Percentiles rank a stretch among this genome's conserved stretches.
Evolutionary conservation across 768 basidiomycete genomes (phyloP).

Genomic region (Amanita polypyramis): DNA sequence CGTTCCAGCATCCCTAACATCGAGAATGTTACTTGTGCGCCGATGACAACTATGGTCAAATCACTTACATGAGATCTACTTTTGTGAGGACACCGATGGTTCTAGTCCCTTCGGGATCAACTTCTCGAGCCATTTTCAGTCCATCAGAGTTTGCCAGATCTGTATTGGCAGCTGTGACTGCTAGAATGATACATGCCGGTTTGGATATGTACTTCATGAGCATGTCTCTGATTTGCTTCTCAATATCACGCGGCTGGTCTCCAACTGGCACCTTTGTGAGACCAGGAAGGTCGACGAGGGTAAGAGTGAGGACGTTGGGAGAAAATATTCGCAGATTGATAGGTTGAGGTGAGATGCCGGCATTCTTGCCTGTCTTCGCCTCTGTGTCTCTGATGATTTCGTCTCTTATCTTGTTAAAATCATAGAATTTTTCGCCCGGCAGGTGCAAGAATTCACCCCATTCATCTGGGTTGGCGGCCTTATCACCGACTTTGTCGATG

Average conservation of each 20-base stretch:
- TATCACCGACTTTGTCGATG: slow-evolving; percentile 45
- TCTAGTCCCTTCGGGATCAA: slow-evolving; percentile 92
- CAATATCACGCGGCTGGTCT: slow-evolving; percentile 95
- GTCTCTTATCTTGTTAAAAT: slow-evolving; percentile 93
- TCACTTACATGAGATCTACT: slow-evolving; percentile 86
- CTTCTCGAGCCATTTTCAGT: slow-evolving; percentile 89
- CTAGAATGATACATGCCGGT: slow-evolving; percentile 92
- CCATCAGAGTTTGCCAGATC: slow-evolving; percentile 99
- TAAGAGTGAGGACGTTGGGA: slow-evolving; percentile 93
- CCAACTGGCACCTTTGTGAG: slow-evolving; percentile 92
- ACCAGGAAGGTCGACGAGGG: slow-evolving; percentile 95
- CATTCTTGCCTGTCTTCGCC: slow-evolving; percentile 96
- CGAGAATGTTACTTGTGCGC: slow-evolving; percentile 1
- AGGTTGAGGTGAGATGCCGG: slow-evolving; percentile 92
- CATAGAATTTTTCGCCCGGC: slow-evolving; percentile 95
- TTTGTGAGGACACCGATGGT: slow-evolving; percentile 99
- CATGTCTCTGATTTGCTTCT: slow-evolving; percentile 97
- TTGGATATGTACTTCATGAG: slow-evolving; percentile 90
- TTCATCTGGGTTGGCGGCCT: slow-evolving; percentile 82
- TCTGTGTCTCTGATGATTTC: slow-evolving; percentile 97
- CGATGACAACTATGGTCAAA: background rate
- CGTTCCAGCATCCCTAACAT: slow-evolving; percentile 85
- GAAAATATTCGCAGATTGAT: slow-evolving; percentile 98
- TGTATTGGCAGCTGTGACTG: slow-evolving; percentile 91
- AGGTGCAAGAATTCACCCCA: slow-evolving; percentile 99